Conservation (phyloP, 208 protist species). For the Crithidia brevicula region DNA sequence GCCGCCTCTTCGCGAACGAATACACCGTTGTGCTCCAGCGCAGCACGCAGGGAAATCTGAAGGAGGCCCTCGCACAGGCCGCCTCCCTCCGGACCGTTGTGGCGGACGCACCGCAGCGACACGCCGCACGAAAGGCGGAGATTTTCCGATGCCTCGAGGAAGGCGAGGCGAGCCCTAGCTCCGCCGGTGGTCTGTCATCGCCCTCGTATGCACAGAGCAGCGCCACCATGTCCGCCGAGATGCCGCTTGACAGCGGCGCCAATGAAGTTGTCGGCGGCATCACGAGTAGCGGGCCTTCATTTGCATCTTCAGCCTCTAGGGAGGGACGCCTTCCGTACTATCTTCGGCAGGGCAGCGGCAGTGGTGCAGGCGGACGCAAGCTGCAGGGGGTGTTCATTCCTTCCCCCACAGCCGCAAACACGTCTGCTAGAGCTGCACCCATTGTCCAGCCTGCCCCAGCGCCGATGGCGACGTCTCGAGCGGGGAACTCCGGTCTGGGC, state of each 20-base stretch:
- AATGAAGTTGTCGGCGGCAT: neutral
- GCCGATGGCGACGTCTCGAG: neutral
- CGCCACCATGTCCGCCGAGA: neutral
- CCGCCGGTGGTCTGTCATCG: too few species aligned
- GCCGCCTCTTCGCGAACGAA: constrained; percentile 72
- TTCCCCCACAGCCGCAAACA: neutral
- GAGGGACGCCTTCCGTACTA: constrained; percentile 55
- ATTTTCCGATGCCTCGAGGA: constrained; percentile 34
- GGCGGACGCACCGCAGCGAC: constrained; percentile 25
- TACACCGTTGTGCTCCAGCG: constrained; percentile 49
- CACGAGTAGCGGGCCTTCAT: neutral
- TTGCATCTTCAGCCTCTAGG: neutral
- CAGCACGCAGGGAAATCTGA: constrained; percentile 16
- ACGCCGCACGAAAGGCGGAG: constrained; percentile 27
- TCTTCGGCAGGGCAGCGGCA: constrained; percentile 29
- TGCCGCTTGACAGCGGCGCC: neutral
- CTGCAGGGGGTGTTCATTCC: constrained; percentile 21
- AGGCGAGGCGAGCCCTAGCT: neutral
- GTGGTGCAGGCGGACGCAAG: neutral
- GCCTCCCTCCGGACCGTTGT: neutral
- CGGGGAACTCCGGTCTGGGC: neutral
- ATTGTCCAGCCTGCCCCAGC: neutral
- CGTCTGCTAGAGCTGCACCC: neutral
- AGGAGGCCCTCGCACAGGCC: constrained; percentile 12
- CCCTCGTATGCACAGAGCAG: neutral